Base-by-base conservation (phyloP, 192 early-diverging fungal species). In the Dimargaris verticillata region DNA sequence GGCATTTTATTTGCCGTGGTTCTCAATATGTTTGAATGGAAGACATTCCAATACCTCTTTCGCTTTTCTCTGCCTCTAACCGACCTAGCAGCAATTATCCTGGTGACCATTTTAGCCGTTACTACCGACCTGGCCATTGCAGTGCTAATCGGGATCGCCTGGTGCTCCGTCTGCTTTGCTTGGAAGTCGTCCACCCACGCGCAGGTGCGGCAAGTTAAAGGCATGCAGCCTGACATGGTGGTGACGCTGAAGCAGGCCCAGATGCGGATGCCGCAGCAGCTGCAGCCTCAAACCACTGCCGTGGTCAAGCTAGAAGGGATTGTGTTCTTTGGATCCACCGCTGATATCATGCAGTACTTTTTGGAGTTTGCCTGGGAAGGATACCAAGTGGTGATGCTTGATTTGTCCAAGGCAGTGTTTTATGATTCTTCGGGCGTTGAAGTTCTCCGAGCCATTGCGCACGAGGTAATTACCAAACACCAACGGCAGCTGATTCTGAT, bases 341-440 rank as follows among this genome's bases (percentile, higher is more conserved):
- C 3, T 22, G 47, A 48, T 22, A 48, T 20, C 17, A 20, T 22
- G 17, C 47, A 48, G 47, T 22, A 20, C 4, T n/a, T n/a, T n/a
- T n/a, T n/a, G n/a, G n/a, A n/a, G n/a, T n/a, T n/a, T n/a, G n/a
- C n/a, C n/a, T n/a, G n/a, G n/a, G n/a, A n/a, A n/a, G n/a, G n/a
- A n/a, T 17, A 22, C 22, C 22, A 17, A 22, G 9, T 48, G 47
- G 47, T 48, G 18, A 48, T 48, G 4, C 47, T 48, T 17, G 47
- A 48, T 48, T 22, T 48, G 18, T 48, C 47, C 47, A 48, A 48
- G 18, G 47, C 47, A 17, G 22, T 22, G 3, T 17, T 48, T 17
- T 48, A 48, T 22, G 47, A 48, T 48, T 48, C 47, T 48, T 48
- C 47, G 47, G 47, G 47, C 3, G 22, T 48, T 20, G 47, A 48